These are phyloP conservation scores for Sclerospora graminicola DNA, from an alignment of 352 stramenopile genomes.

Conservation along the genomic window DNA sequence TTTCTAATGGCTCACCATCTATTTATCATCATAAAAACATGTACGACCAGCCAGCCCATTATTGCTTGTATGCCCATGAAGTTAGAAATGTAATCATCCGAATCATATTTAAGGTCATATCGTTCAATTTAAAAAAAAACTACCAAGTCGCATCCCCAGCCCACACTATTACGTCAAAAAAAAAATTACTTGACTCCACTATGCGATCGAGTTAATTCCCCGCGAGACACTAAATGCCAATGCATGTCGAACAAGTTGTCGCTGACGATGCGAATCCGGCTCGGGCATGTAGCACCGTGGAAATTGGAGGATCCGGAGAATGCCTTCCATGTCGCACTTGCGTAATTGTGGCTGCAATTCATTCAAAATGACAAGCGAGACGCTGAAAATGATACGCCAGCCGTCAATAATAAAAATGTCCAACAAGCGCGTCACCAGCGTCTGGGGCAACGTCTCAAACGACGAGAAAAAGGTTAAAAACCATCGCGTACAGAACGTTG, in stretches of 20 bases:
- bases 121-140: too few relatives aligned
- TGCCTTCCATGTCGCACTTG: slow-evolving; percentile 50
- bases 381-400: slow-evolving; percentile 70
- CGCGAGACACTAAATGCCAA: slow-evolving; percentile 43
- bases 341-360: slow-evolving; percentile 48
- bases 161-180: too few relatives aligned
- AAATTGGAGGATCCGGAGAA: slow-evolving; percentile 55
- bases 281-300: slow-evolving; percentile 44
- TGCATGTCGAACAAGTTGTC: slow-evolving; percentile 45
- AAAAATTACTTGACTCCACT: too few relatives aligned
- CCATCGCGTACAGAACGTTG: slow-evolving; percentile 66
- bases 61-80: too few relatives aligned
- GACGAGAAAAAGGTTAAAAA: slow-evolving; percentile 82
- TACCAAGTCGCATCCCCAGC: too few relatives aligned
- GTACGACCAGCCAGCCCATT: too few relatives aligned
- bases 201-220: neutral
- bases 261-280: slow-evolving; percentile 24
- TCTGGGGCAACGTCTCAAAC: slow-evolving; percentile 64
- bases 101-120: too few relatives aligned
- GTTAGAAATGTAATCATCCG: too few relatives aligned
- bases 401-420: slow-evolving; percentile 76
- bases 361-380: slow-evolving; percentile 69
- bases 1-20: too few relatives aligned
- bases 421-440: slow-evolving; percentile 55
- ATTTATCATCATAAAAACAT: too few relatives aligned